phyloP scores from a whole-genome alignment of 73 alveolate genomes.

The Tetrahymena thermophila region DNA sequence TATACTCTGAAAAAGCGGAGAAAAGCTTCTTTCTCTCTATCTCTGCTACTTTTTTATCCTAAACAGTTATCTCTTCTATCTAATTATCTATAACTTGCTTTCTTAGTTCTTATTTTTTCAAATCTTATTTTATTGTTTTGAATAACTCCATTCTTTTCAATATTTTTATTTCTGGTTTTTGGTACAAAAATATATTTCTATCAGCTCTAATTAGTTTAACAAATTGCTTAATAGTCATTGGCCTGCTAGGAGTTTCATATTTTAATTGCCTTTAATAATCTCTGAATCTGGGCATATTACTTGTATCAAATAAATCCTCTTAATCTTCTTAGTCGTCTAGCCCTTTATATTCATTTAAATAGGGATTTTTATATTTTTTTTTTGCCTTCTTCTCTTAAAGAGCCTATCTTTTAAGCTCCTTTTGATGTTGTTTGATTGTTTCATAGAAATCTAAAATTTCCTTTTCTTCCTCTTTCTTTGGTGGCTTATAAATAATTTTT shows the following conservation, averaged over 20 bases:
- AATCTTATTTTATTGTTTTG: neutral
- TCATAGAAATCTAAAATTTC: neutral
- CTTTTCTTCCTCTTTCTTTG: neutral
- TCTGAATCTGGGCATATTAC: neutral
- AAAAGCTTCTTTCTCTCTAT: neutral
- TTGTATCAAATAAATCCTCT: neutral
- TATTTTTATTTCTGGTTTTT: neutral
- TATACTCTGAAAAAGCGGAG: neutral
- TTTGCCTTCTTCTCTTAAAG: neutral
- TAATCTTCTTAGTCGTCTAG: neutral
- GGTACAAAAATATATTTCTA: neutral
- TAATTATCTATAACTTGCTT: neutral
- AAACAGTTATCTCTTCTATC: neutral
- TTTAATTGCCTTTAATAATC: neutral
- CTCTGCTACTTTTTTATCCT: neutral
- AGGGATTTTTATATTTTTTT: neutral
- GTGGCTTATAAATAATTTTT: neutral
- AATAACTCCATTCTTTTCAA: neutral
- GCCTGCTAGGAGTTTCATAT: neutral
- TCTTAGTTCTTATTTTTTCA: neutral
- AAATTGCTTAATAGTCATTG: neutral
- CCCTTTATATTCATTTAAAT: neutral
- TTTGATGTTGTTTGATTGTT: neutral
- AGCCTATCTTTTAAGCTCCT: neutral
- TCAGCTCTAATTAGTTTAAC: neutral